These are phyloP conservation scores for Alternaria sp. DNA, from an alignment of 2,329 filamentous ascomycete species.

Conservation along the genomic window DNA sequence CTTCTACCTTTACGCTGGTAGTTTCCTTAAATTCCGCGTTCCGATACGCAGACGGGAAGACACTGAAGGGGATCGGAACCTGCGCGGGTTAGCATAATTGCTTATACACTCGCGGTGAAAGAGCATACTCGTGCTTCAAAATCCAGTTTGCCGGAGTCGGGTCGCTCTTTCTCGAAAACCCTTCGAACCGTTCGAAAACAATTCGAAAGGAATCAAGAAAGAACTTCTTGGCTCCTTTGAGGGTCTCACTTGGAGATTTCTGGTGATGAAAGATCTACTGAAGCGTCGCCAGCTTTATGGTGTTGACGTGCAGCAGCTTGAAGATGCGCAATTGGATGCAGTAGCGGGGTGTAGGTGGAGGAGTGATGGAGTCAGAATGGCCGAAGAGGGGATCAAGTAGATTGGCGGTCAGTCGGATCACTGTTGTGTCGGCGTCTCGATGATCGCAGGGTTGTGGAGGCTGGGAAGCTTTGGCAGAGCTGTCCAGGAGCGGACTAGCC, in stretches of 20 bases:
- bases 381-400: slow-evolving; percentile 48
- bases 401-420: slow-evolving; percentile 40
- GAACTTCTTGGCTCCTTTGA: slow-evolving; percentile 57
- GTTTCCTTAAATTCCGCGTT: slow-evolving; percentile 64
- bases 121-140: slow-evolving; percentile 93
- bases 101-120: background rate
- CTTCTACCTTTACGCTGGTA: slow-evolving; percentile 84
- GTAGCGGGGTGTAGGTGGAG: slow-evolving; percentile 49
- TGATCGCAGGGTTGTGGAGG: slow-evolving; percentile 27
- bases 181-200: slow-evolving; percentile 62
- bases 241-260: slow-evolving; percentile 40
- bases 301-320: slow-evolving; percentile 40
- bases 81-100: slow-evolving; percentile 29
- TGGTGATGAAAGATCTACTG: slow-evolving; percentile 27
- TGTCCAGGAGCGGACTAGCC: slow-evolving; percentile 33
- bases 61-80: slow-evolving; percentile 92
- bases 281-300: slow-evolving; percentile 45
- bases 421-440: slow-evolving; percentile 40
- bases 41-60: slow-evolving; percentile 99
- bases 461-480: slow-evolving; percentile 33
- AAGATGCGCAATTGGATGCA: slow-evolving; percentile 50
- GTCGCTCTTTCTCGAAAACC: slow-evolving; percentile 76
- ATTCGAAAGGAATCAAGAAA: slow-evolving; percentile 75
- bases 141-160: slow-evolving; percentile 96
- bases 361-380: slow-evolving; percentile 44